A percentile compares a stretch with the other conserved stretches of the same genome.
Conservation (phyloP, 1,284 basidiomycete genomes). For the Vanrija sp. region DNA sequence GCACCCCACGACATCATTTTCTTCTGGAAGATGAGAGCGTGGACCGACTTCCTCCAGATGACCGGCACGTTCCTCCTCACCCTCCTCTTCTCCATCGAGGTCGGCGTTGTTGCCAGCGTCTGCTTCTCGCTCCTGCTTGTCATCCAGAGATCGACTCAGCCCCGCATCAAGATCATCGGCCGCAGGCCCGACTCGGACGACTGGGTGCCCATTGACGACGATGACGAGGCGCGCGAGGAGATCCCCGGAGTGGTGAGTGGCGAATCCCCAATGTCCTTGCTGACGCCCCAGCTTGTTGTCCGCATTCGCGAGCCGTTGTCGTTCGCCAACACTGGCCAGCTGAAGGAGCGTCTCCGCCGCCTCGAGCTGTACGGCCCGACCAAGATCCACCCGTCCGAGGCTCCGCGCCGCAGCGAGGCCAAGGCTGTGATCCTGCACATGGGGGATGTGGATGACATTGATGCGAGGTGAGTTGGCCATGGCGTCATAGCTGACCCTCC, state of each 20-base stretch:
- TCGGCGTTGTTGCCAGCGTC: slow-evolving; percentile 75
- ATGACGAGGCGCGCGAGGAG: slow-evolving; percentile 69
- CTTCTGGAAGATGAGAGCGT: slow-evolving; percentile 86
- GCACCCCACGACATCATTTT: slow-evolving; percentile 78
- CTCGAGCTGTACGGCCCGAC: slow-evolving; percentile 65
- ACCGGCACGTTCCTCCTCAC: slow-evolving; percentile 75
- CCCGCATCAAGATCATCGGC: slow-evolving; percentile 69
- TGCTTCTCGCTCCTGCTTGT: slow-evolving; percentile 81
- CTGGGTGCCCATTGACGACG: slow-evolving; percentile 76
- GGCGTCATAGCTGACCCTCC: slow-evolving; percentile 2
- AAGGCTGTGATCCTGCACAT: slow-evolving; percentile 80
- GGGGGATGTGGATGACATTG: slow-evolving; percentile 68
- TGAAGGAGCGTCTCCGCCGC: slow-evolving; percentile 71
- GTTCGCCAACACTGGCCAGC: slow-evolving; percentile 84
- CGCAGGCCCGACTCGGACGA: slow-evolving; percentile 72
- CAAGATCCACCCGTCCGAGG: slow-evolving; percentile 78
- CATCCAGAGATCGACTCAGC: slow-evolving; percentile 76
- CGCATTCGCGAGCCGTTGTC: slow-evolving; percentile 75
- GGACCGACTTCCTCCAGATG: slow-evolving; percentile 81
- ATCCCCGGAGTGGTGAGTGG: slow-evolving; percentile 58
- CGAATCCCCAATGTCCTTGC: not conserved
- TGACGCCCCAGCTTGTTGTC: slow-evolving; percentile 58
- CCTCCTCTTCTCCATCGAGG: slow-evolving; percentile 68
- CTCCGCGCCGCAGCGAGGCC: slow-evolving; percentile 68
- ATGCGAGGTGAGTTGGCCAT: slow-evolving; percentile 66